These are phyloP conservation scores for Kwoniella europaea DNA, from an alignment of 768 basidiomycete genomes.

Conservation along the genomic window DNA sequence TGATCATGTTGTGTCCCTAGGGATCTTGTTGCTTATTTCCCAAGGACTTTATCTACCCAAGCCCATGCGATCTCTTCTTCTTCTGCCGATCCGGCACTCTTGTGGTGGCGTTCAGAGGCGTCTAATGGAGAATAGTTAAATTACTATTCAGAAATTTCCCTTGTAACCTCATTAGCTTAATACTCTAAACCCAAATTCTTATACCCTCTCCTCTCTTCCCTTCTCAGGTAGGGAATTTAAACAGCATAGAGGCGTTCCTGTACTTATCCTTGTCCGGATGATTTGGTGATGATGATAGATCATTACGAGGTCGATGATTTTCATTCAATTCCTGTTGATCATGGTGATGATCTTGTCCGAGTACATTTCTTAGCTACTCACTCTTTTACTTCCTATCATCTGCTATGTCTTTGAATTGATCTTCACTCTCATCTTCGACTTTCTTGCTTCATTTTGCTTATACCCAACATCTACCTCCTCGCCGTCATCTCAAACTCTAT, in stretches of 20 bases:
- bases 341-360: conserved; percentile 4
- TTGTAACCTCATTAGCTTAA: conserved; percentile 2
- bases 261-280: conserved; percentile 15
- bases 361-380: not conserved
- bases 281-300: not conserved
- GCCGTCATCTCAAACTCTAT: not conserved
- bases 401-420: not conserved
- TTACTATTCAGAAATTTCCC: conserved; percentile 7
- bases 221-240: not conserved
- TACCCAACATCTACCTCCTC: not conserved
- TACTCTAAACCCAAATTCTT: conserved; percentile 1
- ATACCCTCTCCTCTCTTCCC: not conserved
- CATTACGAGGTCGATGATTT: conserved; percentile 7
- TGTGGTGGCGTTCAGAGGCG: conserved; percentile 10
- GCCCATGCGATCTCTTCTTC: not conserved
- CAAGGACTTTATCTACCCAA: no score
- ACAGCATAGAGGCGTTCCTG: conserved; percentile 12
- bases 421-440: not conserved
- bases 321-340: conserved; percentile 9
- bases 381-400: conserved; percentile 3
- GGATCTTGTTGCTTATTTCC: not conserved
- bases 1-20: not conserved
- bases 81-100: conserved; percentile 7
- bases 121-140: conserved; percentile 1
- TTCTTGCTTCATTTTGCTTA: not conserved